Conservation (phyloP, 495 filamentous ascomycete species). For the Aspergillus avenaceus region DNA sequence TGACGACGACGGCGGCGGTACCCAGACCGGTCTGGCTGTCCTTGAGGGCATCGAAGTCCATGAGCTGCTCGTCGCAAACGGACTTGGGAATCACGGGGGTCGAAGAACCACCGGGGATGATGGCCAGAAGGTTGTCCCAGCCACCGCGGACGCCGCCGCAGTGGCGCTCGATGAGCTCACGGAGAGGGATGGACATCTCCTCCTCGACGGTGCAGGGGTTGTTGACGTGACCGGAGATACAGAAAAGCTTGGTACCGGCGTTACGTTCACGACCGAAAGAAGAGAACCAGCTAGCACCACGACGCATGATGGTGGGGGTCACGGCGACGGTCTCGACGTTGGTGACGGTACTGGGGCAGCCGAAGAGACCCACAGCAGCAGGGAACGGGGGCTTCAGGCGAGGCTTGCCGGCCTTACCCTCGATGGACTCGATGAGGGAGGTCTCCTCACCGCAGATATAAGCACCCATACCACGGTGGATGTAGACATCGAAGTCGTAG, state of each 20-base stretch:
- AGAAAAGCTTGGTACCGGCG: conserved; percentile 94
- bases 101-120: conserved; percentile 95
- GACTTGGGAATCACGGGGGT: conserved; percentile 88
- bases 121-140: conserved; percentile 93
- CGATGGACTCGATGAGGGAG: conserved; percentile 93
- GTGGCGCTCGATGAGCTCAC: conserved; percentile 95
- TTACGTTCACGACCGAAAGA: conserved; percentile 92
- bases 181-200: conserved; percentile 94
- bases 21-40: conserved; percentile 95
- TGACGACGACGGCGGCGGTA: conserved; percentile 97
- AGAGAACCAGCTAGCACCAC: conserved; percentile 89
- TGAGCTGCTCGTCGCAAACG: conserved; percentile 88
- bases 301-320: conserved; percentile 90
- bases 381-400: conserved; percentile 98
- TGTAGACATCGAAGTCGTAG: conserved; percentile 95
- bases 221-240: conserved; percentile 98
- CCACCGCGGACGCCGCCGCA: conserved; percentile 94
- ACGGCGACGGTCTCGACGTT: conserved; percentile 98
- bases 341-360: conserved; percentile 94
- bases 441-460: conserved; percentile 99
- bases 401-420: conserved; percentile 97
- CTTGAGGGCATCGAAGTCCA: conserved; percentile 99
- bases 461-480: conserved; percentile 95
- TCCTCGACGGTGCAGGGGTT: conserved; percentile 97
- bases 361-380: conserved; percentile 93